A percentile compares a stretch with the other conserved stretches of the same genome.
phyloP scores from a whole-genome alignment of 108 stramenopile genomes.

The Fragilaria crotonensis region DNA sequence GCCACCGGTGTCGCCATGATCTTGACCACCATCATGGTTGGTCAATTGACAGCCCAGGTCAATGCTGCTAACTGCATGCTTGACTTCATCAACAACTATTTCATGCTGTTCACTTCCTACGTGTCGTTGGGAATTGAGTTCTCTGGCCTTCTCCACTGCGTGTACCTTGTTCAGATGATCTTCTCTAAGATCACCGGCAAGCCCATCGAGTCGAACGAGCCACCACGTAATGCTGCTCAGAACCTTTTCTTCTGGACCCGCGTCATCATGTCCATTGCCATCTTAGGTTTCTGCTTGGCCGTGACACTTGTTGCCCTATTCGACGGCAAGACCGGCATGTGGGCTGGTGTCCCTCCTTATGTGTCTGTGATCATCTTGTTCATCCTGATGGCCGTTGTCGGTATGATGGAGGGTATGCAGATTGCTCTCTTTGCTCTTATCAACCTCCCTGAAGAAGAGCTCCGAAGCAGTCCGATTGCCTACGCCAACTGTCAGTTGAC shows the following conservation, averaged over 20 bases:
- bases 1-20: slow-evolving; percentile 45
- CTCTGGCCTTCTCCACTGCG: too few species aligned
- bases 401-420: too few species aligned
- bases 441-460: slow-evolving; percentile 28
- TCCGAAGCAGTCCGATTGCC: slow-evolving; percentile 19
- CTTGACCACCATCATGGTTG: slow-evolving; percentile 38
- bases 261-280: slow-evolving; percentile 22
- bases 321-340: too few species aligned
- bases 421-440: too few species aligned
- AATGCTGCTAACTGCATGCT: slow-evolving; percentile 68
- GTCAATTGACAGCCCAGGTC: too few species aligned
- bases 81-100: slow-evolving; percentile 78
- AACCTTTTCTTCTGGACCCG: slow-evolving; percentile 51
- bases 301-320: too few species aligned
- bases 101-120: slow-evolving; percentile 60
- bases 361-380: slow-evolving; percentile 38
- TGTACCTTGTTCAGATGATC: too few species aligned
- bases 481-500: slow-evolving; percentile 20
- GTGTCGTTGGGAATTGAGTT: too few species aligned
- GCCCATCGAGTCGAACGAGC: too few species aligned
- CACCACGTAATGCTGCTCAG: too few species aligned
- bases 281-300: slow-evolving; percentile 39
- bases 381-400: slow-evolving; percentile 32
- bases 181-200: too few species aligned
- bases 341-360: slow-evolving; percentile 31